phyloP scores from a whole-genome alignment of 345 rosid species.

The Citrus mangshanensis region DNA sequence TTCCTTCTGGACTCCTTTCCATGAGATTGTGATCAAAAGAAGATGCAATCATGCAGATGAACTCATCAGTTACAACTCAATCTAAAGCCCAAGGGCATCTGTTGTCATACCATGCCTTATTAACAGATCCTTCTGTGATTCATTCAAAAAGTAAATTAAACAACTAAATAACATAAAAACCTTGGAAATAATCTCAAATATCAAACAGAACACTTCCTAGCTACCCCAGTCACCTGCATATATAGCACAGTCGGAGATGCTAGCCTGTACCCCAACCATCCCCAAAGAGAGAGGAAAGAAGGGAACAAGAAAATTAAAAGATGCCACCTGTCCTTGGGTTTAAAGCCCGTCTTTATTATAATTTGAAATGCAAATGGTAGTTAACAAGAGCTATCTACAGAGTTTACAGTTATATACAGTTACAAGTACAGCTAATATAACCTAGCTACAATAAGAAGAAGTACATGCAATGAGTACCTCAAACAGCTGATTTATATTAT shows the following conservation, averaged over 20 bases:
- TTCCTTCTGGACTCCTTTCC: not conserved
- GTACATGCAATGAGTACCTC: constrained; percentile 45
- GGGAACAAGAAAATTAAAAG: not conserved
- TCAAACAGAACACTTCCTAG: not conserved
- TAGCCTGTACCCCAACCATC: not conserved
- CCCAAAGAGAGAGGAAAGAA: not conserved
- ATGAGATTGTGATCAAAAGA: not conserved
- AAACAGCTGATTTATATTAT: constrained; percentile 87
- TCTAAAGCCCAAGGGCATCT: not conserved
- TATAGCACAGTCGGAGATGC: not conserved
- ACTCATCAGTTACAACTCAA: not conserved
- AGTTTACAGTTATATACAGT: not conserved
- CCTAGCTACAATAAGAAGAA: constrained; percentile 1
- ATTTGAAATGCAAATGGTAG: not conserved
- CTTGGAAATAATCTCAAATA: not conserved
- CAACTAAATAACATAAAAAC: not conserved
- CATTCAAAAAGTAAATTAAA: not conserved
- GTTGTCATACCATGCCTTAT: not conserved
- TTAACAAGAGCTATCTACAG: not conserved
- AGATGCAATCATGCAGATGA: not conserved
- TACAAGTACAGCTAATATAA: not conserved
- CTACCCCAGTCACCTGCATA: not conserved
- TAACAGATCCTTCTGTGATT: not conserved
- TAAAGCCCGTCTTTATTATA: not conserved
- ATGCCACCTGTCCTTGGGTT: not conserved